Conservation (phyloP, 352 stramenopile species). For the Pythium dissotocum region DNA sequence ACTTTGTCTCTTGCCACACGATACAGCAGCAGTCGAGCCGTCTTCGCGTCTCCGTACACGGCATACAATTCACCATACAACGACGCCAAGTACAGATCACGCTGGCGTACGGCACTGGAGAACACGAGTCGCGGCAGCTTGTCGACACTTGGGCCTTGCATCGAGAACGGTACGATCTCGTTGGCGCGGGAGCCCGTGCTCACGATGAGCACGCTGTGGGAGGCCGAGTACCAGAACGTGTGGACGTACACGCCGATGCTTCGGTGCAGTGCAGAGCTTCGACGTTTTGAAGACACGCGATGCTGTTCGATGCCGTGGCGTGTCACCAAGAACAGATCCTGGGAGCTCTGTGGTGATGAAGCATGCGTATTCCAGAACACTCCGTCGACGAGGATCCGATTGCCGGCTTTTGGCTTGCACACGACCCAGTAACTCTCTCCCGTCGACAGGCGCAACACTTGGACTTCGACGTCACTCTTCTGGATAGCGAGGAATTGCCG, state of each 20-base stretch:
- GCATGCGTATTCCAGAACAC: slow-evolving; percentile 73
- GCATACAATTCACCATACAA: slow-evolving; percentile 73
- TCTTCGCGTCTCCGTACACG: slow-evolving; percentile 57
- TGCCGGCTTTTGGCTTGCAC: slow-evolving; percentile 64
- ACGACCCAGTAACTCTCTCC: slow-evolving; percentile 64
- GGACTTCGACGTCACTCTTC: slow-evolving; percentile 82
- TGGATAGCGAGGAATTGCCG: slow-evolving; percentile 71
- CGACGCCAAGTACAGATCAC: slow-evolving; percentile 59
- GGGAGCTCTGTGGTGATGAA: slow-evolving; percentile 40
- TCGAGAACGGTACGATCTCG: slow-evolving; percentile 71
- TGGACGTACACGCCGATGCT: slow-evolving; percentile 62
- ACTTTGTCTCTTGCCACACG: slow-evolving; percentile 61
- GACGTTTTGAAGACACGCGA: slow-evolving; percentile 58
- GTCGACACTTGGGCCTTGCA: slow-evolving; percentile 58
- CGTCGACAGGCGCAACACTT: slow-evolving; percentile 54
- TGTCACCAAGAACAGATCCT: slow-evolving; percentile 78
- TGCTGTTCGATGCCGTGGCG: slow-evolving; percentile 79
- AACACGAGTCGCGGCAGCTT: slow-evolving; percentile 78
- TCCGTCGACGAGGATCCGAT: slow-evolving; percentile 58
- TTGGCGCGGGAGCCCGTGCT: slow-evolving; percentile 74
- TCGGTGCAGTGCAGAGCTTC: slow-evolving; percentile 55
- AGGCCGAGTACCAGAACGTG: slow-evolving; percentile 72
- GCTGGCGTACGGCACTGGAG: slow-evolving; percentile 48
- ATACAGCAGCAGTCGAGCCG: slow-evolving; percentile 74
- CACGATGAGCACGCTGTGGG: slow-evolving; percentile 64